phyloP scores from a whole-genome alignment of 1,284 basidiomycete genomes.

The Mycena sp. region DNA sequence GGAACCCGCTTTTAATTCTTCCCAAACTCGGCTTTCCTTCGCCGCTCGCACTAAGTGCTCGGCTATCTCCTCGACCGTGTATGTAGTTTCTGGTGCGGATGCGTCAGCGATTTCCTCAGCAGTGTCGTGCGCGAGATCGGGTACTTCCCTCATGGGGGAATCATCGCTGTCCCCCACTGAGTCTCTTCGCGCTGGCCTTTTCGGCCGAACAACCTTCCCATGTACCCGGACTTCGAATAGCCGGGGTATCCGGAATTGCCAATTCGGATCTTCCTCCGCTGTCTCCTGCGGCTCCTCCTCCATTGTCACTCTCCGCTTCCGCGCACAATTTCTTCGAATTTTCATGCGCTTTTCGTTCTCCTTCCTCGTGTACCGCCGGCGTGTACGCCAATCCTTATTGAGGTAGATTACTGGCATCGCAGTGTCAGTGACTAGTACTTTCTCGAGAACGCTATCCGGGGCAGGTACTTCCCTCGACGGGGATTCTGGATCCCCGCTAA shows the following conservation, averaged over 20 bases:
- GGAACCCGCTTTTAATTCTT: neutral
- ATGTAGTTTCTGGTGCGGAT: neutral
- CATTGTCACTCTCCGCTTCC: neutral
- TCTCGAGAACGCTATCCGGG: neutral
- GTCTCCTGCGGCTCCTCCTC: neutral
- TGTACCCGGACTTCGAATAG: conserved; percentile 9
- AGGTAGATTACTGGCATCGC: neutral
- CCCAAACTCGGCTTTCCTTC: neutral
- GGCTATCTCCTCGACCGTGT: neutral
- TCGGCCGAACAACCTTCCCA: conserved; percentile 10
- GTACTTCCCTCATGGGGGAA: conserved; percentile 16
- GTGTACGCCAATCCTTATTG: neutral
- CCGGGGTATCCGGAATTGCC: conserved; percentile 3
- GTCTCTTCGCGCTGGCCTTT: conserved; percentile 9
- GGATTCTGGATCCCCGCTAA: too few relatives aligned
- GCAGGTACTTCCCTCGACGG: too few relatives aligned
- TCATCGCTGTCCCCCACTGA: conserved; percentile 3
- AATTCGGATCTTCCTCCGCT: neutral
- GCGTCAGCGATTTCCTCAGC: neutral
- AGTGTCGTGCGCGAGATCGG: neutral
- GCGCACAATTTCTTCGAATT: neutral
- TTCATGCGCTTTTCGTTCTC: neutral
- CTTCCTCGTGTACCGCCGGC: conserved; percentile 7
- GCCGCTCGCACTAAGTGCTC: neutral
- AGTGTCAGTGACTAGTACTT: conserved; percentile 7